Evolutionary conservation across 2,329 filamentous ascomycete genomes (phyloP), one percentile per base, ranked within the genome.

Genomic region (Colletotrichum sp.): DNA sequence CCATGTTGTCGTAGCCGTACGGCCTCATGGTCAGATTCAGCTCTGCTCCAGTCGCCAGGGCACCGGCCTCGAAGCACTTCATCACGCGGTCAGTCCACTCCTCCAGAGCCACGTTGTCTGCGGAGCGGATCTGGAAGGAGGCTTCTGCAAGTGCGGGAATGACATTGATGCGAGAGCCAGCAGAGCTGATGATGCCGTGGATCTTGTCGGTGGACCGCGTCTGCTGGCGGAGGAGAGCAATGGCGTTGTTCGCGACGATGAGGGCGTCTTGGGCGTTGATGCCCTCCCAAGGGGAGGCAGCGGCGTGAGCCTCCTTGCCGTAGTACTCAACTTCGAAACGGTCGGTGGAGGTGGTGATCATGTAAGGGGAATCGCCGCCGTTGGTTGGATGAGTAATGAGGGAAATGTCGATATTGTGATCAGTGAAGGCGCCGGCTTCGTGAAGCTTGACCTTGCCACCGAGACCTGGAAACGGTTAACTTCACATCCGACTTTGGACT

Each of bases 111-210:
- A 76, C 73, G 12, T 79, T 73, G 79, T 89, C 84, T 71, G 87
- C 84, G 57, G 85, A 89, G 28, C 91, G 91, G 79, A 92, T 87
- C 55, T 89, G 90, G 78, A 85, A 91, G 8, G 92, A 93, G 79
- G 89, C 89, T 55, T 88, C 90, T 25, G 91, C 90, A 6, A 93
- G 92, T 2, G 84, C 82, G 0, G 86, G 84, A 44, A 88, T 87
- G 22, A 88, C 81, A 71, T 88, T 88, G 6, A 85, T 82, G 22
- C 83, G 83, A 22, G 82, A 82, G 2, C 86, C 86, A 0, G 82
- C 84, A 16, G 87, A 81, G 8, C 81, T 80, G 68, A 91, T 86
- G 4, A 89, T 84, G 61, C 86, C 87, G 77, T 90, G 88, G n/a
- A 91, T 84, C 16, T 89, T 86, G 73, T 89, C 85, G 12, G 86